Conservation (phyloP, 345 rosid species). For the Cardiospermum halicacabum region DNA sequence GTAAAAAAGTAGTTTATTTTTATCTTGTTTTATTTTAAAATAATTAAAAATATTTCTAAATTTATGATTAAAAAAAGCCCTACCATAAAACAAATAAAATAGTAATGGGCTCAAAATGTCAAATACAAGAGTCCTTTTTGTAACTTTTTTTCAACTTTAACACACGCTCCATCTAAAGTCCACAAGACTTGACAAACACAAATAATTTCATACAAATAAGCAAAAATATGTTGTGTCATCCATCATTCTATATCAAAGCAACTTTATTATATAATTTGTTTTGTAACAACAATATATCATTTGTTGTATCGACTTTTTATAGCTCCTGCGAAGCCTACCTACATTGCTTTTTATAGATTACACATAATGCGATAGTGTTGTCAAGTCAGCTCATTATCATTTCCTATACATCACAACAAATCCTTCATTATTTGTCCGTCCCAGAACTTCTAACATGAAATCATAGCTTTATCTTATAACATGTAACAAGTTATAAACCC, state of each 20-base stretch:
- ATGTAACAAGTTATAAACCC: too few species aligned
- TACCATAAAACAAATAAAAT: too few species aligned
- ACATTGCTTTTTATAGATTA: not conserved
- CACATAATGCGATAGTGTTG: not conserved
- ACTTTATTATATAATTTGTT: not conserved
- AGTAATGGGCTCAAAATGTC: not conserved
- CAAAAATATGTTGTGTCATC: not conserved
- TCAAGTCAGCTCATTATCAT: not conserved
- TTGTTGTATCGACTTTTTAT: not conserved
- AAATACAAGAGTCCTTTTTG: not conserved
- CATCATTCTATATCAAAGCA: not conserved
- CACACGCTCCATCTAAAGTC: not conserved
- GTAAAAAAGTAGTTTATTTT: too few species aligned
- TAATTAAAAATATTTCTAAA: not conserved
- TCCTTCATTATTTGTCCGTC: not conserved
- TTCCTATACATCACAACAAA: not conserved
- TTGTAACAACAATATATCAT: not conserved
- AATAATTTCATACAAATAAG: conserved; percentile 3
- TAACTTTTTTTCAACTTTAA: not conserved
- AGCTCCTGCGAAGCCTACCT: not conserved
- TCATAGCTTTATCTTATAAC: not conserved
- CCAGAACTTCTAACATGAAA: not conserved
- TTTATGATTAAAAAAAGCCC: too few species aligned
- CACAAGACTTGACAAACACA: not conserved
- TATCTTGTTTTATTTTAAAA: too few species aligned